phyloP scores from a whole-genome alignment of 108 stramenopile genomes.

The Conticribra guillardii region DNA sequence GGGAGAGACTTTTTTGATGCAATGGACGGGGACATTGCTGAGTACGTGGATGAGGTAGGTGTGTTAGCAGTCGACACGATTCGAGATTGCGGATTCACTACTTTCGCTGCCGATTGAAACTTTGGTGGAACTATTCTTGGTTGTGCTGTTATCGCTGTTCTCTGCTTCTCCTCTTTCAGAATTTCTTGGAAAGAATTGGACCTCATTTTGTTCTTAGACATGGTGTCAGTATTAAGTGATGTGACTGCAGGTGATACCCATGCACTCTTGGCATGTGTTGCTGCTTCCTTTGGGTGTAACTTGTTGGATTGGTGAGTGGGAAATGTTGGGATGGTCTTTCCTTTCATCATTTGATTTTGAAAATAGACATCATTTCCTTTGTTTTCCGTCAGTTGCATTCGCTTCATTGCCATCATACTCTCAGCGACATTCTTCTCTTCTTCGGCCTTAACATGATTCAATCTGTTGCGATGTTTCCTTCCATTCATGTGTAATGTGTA shows the following conservation, averaged over 20 bases:
- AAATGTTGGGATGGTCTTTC: background rate
- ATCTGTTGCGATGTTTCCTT: slow-evolving; percentile 82
- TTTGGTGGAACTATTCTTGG: background rate
- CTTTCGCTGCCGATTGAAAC: background rate
- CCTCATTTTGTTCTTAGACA: slow-evolving; percentile 4
- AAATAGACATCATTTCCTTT: slow-evolving; percentile 12
- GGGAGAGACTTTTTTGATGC: slow-evolving; percentile 8
- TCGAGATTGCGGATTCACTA: background rate
- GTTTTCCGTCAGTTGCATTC: slow-evolving; percentile 47
- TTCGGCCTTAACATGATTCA: slow-evolving; percentile 59
- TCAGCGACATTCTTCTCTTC: slow-evolving; percentile 66
- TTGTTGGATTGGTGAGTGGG: background rate
- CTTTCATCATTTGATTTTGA: slow-evolving; percentile 10
- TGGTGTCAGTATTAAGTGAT: background rate
- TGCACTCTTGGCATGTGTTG: slow-evolving; percentile 10
- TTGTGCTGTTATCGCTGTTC: background rate
- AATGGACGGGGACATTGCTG: background rate
- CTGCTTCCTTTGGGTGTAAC: background rate
- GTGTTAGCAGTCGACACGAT: too few species aligned
- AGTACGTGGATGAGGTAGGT: too few species aligned
- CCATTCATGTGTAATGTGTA: slow-evolving; percentile 75
- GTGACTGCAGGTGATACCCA: slow-evolving; percentile 15
- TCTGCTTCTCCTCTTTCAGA: slow-evolving; percentile 42
- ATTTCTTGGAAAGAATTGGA: slow-evolving; percentile 46
- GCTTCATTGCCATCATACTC: slow-evolving; percentile 62